These are phyloP conservation scores for Castanea sativa DNA, from an alignment of 306 rosid genomes.

Conservation along the genomic window DNA sequence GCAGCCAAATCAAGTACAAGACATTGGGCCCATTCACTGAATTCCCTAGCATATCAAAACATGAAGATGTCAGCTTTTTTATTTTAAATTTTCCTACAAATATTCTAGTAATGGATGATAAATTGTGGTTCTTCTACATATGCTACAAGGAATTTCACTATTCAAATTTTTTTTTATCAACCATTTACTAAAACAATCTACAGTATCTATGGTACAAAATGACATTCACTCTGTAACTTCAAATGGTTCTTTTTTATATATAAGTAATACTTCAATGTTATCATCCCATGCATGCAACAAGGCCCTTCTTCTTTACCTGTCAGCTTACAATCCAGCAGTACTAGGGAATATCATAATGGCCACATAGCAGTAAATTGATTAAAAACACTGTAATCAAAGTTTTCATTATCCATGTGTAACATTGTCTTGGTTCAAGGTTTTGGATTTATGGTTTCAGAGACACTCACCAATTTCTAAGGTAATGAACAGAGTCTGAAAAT, in stretches of 20 bases:
- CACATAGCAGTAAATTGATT: not conserved
- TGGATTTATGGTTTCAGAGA: too few relatives aligned
- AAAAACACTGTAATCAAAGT: not conserved
- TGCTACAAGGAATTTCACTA: not conserved
- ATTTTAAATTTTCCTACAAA: not conserved
- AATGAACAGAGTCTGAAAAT: too few relatives aligned
- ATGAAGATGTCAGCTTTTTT: slow-evolving; percentile 17
- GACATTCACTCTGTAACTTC: not conserved
- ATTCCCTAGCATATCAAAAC: slow-evolving; percentile 59
- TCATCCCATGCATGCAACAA: not conserved
- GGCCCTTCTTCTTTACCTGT: not conserved
- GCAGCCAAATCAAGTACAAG: slow-evolving; percentile 80
- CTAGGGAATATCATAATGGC: not conserved
- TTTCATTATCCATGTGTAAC: not conserved
- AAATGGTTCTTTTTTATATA: not conserved
- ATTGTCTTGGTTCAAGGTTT: too few relatives aligned
- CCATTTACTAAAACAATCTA: not conserved
- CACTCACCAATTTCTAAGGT: too few relatives aligned
- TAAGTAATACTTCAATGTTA: not conserved
- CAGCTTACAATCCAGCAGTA: not conserved
- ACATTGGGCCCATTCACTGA: slow-evolving; percentile 98
- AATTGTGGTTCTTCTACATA: not conserved
- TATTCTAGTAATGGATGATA: not conserved
- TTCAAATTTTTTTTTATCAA: not conserved
- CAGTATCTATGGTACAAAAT: not conserved